phyloP scores from a whole-genome alignment of 768 basidiomycete species.

The Amanita brunnescens region DNA sequence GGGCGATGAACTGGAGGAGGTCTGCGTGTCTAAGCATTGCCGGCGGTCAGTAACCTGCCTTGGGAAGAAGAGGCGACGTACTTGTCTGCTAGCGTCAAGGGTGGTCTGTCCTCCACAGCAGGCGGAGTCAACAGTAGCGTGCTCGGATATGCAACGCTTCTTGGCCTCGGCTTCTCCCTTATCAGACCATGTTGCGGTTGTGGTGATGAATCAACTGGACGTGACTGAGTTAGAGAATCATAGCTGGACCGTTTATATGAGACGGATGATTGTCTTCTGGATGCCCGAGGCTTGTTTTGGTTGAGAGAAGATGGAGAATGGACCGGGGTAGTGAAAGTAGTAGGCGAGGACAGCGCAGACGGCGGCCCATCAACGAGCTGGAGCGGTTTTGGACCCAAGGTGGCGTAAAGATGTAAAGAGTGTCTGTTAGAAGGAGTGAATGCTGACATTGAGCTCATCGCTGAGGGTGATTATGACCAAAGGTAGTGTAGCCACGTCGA shows the following conservation, averaged over 20 bases:
- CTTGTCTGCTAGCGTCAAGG: slow-evolving; percentile 65
- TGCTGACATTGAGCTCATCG: slow-evolving; percentile 6
- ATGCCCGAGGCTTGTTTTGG: slow-evolving; percentile 9
- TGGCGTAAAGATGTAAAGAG: slow-evolving; percentile 19
- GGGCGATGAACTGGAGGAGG: slow-evolving; percentile 74
- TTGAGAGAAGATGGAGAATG: slow-evolving; percentile 1
- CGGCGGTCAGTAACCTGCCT: neutral
- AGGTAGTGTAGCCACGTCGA: neutral
- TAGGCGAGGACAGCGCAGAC: slow-evolving; percentile 16
- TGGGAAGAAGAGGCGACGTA: slow-evolving; percentile 22
- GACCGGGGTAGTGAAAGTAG: slow-evolving; percentile 3
- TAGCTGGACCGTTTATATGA: slow-evolving; percentile 33
- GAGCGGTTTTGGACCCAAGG: slow-evolving; percentile 30
- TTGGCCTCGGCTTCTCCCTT: neutral
- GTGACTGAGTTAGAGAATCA: neutral
- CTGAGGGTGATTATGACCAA: too few relatives aligned
- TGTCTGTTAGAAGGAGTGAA: slow-evolving; percentile 18
- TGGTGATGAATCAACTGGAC: neutral
- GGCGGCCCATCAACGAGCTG: slow-evolving; percentile 35
- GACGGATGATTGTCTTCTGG: slow-evolving; percentile 46
- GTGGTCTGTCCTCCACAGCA: too few relatives aligned
- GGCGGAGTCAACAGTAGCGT: neutral
- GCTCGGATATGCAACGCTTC: neutral
- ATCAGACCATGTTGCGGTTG: too few relatives aligned
- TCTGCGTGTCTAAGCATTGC: slow-evolving; percentile 55